Conservation (phyloP, 139 green algal genomes). For the Coelastrella sp. region DNA sequence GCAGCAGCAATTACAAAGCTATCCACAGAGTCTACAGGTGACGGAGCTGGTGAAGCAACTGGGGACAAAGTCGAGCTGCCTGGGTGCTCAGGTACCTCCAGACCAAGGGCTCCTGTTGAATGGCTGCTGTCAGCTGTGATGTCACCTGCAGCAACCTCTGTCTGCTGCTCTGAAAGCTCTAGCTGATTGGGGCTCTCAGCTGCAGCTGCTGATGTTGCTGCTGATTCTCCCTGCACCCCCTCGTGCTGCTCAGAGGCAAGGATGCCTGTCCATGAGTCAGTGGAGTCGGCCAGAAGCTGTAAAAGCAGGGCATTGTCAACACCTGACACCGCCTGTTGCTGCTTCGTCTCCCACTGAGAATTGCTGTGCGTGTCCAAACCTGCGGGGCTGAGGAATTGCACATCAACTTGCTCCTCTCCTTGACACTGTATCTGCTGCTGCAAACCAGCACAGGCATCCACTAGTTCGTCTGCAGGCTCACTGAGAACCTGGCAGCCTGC, state of each 20-base stretch:
- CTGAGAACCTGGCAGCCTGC: too few species aligned
- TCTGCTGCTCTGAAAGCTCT: too few species aligned
- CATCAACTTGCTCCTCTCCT: too few species aligned
- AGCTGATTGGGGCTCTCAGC: too few species aligned
- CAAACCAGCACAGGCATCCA: too few species aligned
- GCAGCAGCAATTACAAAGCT: conserved; percentile 32
- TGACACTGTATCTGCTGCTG: too few species aligned
- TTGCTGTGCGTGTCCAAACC: neutral
- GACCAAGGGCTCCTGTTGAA: neutral
- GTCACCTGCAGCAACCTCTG: neutral
- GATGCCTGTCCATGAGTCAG: neutral
- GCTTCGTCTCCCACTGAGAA: neutral
- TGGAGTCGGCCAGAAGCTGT: conserved; percentile 23
- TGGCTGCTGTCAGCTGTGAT: neutral
- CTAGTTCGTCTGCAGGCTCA: too few species aligned
- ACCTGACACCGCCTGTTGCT: neutral
- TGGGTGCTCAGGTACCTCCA: neutral
- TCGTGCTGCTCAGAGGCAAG: neutral
- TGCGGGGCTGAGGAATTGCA: neutral
- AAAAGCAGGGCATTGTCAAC: neutral
- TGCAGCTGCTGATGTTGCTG: neutral
- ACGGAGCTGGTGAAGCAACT: neutral
- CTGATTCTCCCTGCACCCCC: too few species aligned
- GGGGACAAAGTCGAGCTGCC: neutral
- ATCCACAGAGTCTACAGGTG: conserved; percentile 22